Conservation (phyloP, 371 early-diverging fungal species). For the Smittium mucronatum region DNA sequence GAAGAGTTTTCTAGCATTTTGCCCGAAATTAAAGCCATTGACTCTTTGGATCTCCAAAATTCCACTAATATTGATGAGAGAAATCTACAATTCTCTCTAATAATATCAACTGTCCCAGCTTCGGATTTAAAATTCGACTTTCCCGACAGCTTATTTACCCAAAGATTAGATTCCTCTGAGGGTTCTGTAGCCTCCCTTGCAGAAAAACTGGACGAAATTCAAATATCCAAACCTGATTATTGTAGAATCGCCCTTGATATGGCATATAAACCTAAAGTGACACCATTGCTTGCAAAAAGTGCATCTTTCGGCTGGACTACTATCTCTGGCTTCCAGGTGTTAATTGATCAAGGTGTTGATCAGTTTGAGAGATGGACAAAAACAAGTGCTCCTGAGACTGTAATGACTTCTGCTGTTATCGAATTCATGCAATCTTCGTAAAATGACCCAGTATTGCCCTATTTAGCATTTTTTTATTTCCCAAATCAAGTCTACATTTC, state of each 20-base stretch:
- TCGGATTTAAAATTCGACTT: slow-evolving; percentile 43
- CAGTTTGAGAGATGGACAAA: slow-evolving; percentile 69
- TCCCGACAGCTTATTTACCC: slow-evolving; percentile 40
- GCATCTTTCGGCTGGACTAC: slow-evolving; percentile 49
- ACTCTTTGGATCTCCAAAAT: slow-evolving; percentile 17
- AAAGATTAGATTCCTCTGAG: neutral
- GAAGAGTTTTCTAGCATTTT: slow-evolving; percentile 47
- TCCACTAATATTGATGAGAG: neutral
- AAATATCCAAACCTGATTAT: neutral
- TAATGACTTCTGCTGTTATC: neutral
- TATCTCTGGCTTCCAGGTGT: slow-evolving; percentile 73
- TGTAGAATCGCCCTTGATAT: slow-evolving; percentile 75
- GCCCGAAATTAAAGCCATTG: slow-evolving; percentile 29
- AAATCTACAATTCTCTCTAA: slow-evolving; percentile 7
- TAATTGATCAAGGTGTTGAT: slow-evolving; percentile 82
- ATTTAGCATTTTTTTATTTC: no score
- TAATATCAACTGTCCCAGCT: slow-evolving; percentile 68
- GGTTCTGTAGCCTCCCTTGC: slow-evolving; percentile 19
- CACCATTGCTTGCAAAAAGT: slow-evolving; percentile 52
- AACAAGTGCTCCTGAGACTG: neutral
- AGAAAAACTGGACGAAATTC: neutral
- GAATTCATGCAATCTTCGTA: neutral
- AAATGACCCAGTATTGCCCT: no score
- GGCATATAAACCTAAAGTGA: slow-evolving; percentile 83
- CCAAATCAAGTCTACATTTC: no score